phyloP scores from a whole-genome alignment of 2,329 filamentous ascomycete genomes.

The Blastomyces gilchristii region DNA sequence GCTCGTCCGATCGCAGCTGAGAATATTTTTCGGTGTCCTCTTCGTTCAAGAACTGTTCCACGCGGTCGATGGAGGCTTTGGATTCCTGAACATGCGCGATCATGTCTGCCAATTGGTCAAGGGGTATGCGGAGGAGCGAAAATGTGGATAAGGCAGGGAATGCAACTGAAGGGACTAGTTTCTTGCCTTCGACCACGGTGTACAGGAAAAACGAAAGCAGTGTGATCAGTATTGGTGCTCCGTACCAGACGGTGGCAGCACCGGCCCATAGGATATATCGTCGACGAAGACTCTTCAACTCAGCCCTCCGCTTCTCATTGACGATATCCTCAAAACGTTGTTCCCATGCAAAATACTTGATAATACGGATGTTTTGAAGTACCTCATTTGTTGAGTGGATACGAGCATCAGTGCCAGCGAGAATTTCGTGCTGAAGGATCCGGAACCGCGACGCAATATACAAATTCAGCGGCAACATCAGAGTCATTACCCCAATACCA shows the following conservation, averaged over 20 bases:
- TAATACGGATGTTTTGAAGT: slow-evolving; percentile 92
- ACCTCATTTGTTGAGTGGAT: slow-evolving; percentile 97
- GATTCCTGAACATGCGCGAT: slow-evolving; percentile 95
- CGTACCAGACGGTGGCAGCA: slow-evolving; percentile 93
- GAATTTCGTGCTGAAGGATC: slow-evolving; percentile 77
- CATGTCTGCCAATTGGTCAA: slow-evolving; percentile 97
- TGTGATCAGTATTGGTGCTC: slow-evolving; percentile 86
- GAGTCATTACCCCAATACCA: slow-evolving; percentile 78
- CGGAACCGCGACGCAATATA: slow-evolving; percentile 77
- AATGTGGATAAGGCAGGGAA: slow-evolving; percentile 96
- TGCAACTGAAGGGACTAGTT: slow-evolving; percentile 79
- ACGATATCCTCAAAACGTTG: slow-evolving; percentile 77
- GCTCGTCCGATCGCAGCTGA: slow-evolving; percentile 61
- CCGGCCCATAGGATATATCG: slow-evolving; percentile 86
- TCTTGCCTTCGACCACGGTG: slow-evolving; percentile 79
- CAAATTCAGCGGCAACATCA: slow-evolving; percentile 85
- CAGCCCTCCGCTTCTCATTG: slow-evolving; percentile 72
- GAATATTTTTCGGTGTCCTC: slow-evolving; percentile 93
- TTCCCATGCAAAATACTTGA: slow-evolving; percentile 99
- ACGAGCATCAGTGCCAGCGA: slow-evolving; percentile 85
- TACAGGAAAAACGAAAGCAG: slow-evolving; percentile 94
- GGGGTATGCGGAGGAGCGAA: slow-evolving; percentile 78
- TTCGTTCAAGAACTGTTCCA: slow-evolving; percentile 86
- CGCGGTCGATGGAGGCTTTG: slow-evolving; percentile 91
- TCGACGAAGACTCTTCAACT: slow-evolving; percentile 66